A percentile compares a stretch with the other conserved stretches of the same genome.
Evolutionary conservation across 179 eudicot species (phyloP).

Genomic region (Silene vulgaris): DNA sequence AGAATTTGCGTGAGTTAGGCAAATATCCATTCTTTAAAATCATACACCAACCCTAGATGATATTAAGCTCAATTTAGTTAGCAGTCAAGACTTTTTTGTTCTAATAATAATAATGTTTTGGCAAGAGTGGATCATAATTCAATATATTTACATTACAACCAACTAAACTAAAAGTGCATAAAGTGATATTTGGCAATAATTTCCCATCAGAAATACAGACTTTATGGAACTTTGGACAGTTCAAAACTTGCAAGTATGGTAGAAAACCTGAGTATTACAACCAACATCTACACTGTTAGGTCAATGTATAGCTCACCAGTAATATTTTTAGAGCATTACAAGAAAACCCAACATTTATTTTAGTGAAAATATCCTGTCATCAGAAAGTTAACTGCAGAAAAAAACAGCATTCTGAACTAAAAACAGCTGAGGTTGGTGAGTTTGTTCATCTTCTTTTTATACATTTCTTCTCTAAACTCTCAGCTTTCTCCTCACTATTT

Average conservation of each 20-base stretch:
- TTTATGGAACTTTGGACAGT: not conserved
- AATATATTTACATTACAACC: not conserved
- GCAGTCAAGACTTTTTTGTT: not conserved
- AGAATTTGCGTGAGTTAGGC: too few species aligned
- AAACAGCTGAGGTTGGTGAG: constrained; percentile 43
- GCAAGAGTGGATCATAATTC: not conserved
- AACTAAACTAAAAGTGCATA: not conserved
- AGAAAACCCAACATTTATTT: constrained; percentile 22
- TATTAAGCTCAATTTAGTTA: not conserved
- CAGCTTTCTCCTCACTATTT: constrained; percentile 17
- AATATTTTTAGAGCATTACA: constrained; percentile 18
- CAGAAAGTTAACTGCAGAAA: constrained; percentile 12
- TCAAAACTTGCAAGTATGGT: constrained; percentile 23
- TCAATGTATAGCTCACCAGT: constrained; percentile 59
- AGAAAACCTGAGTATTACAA: constrained; percentile 20
- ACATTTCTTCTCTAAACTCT: constrained; percentile 6
- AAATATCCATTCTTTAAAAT: not conserved
- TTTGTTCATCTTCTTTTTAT: constrained; percentile 61
- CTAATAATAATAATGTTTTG: not conserved
- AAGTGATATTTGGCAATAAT: constrained; percentile 9
- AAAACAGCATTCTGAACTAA: not conserved
- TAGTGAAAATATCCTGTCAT: constrained; percentile 3
- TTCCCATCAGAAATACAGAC: constrained; percentile 19
- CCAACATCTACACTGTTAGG: constrained; percentile 33
- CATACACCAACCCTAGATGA: not conserved